phyloP scores from a whole-genome alignment of 768 basidiomycete species.

The Boletales sp. region DNA sequence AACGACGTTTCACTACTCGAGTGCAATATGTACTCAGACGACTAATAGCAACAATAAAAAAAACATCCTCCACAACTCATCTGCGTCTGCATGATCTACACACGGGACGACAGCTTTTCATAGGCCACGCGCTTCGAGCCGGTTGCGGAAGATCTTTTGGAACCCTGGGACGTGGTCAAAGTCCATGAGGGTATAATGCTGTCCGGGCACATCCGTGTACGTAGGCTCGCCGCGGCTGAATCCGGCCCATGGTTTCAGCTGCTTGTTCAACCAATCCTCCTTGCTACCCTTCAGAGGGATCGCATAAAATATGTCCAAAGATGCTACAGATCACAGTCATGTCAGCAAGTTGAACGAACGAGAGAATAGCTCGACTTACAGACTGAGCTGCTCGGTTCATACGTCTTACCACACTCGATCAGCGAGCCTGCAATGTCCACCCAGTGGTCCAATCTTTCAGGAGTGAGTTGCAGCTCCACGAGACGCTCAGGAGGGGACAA shows the following conservation, averaged over 20 bases:
- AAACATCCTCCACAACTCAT: no score
- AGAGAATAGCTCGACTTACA: no score
- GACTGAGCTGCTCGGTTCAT: conserved; percentile 23
- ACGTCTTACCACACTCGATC: no score
- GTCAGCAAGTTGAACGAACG: no score
- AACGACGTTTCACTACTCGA: no score
- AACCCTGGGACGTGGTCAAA: conserved; percentile 29
- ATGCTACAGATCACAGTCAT: conserved; percentile 3
- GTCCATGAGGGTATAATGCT: conserved; percentile 31
- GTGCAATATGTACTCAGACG: no score
- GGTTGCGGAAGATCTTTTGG: conserved; percentile 27
- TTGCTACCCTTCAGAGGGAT: conserved; percentile 28
- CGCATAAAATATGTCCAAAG: conserved; percentile 26
- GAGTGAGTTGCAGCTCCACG: conserved; percentile 26
- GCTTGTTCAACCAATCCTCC: conserved; percentile 27
- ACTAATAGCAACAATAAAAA: no score
- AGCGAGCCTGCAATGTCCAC: conserved; percentile 28
- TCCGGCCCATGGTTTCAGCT: conserved; percentile 24
- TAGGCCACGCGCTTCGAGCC: conserved; percentile 24
- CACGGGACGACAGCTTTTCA: background rate
- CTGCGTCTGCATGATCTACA: no score
- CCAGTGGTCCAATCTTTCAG: conserved; percentile 25
- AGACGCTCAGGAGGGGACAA: conserved; percentile 27
- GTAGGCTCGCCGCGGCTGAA: conserved; percentile 22
- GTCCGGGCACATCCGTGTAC: conserved; percentile 25